Conservation (phyloP, 1,139 yeast genomes). For the Taphrina wiesneri region DNA sequence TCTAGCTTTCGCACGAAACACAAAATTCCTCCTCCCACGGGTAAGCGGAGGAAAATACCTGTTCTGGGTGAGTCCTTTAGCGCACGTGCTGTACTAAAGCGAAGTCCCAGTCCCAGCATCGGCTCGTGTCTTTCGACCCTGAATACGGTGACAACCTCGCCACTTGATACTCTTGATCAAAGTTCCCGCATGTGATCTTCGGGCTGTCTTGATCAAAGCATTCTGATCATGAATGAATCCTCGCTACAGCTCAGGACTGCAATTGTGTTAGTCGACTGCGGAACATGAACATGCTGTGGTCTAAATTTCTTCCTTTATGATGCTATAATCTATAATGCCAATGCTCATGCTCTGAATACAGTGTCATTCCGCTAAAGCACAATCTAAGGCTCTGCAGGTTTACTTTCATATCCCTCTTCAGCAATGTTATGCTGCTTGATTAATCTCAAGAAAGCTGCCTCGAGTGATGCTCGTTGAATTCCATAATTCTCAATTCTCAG, state of each 20-base stretch:
- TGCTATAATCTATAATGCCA: background rate
- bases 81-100: background rate
- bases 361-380: background rate
- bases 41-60: background rate
- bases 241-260: too few relatives aligned
- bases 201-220: background rate
- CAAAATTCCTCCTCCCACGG: conserved; percentile 14
- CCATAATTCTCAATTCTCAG: conserved; percentile 45
- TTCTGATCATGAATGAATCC: too few relatives aligned
- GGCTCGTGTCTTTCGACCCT: background rate
- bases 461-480: conserved; percentile 45
- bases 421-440: conserved; percentile 42
- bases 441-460: conserved; percentile 46
- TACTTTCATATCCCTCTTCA: conserved; percentile 39
- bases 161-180: background rate
- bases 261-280: too few relatives aligned
- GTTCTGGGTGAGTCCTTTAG: background rate
- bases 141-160: background rate
- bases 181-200: background rate
- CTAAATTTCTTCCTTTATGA: too few relatives aligned
- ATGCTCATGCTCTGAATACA: background rate
- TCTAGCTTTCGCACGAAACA: background rate
- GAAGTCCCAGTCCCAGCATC: conserved; percentile 2
- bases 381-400: background rate
- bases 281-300: too few relatives aligned